Percentiles rank a stretch among this genome's conserved stretches.
These are phyloP conservation scores for Fusarium zealandicum DNA, from an alignment of 2,329 filamentous ascomycete genomes.

Conservation along the genomic window DNA sequence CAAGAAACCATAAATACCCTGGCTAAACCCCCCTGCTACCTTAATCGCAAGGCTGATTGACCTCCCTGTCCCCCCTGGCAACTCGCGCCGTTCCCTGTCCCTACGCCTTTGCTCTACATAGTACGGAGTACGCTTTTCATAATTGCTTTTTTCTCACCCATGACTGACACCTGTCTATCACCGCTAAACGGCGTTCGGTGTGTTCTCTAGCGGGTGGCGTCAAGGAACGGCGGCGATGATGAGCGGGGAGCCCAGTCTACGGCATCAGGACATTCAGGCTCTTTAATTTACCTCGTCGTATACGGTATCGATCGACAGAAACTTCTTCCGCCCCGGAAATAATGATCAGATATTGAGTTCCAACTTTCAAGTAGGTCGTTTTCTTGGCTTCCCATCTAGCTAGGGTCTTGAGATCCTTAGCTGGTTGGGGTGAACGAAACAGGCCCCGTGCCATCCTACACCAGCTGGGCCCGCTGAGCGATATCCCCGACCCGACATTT, in stretches of 20 bases:
- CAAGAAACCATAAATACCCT: not conserved
- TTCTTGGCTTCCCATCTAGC: not conserved
- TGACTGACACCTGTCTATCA: slow-evolving; percentile 15
- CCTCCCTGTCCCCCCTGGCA: slow-evolving; percentile 5
- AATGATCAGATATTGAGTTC: not conserved
- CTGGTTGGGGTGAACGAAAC: not conserved
- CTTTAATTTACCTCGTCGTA: not conserved
- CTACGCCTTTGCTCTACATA: slow-evolving; percentile 26
- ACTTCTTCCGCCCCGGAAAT: too few relatives aligned
- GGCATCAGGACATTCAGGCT: not conserved
- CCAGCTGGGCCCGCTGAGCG: not conserved
- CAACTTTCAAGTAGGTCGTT: not conserved
- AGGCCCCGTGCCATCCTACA: not conserved
- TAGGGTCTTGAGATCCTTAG: not conserved
- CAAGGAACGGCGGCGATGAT: slow-evolving; percentile 12
- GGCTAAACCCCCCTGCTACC: not conserved
- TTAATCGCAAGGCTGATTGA: slow-evolving; percentile 7
- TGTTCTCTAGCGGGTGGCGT: slow-evolving; percentile 17
- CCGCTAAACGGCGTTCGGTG: slow-evolving; percentile 6
- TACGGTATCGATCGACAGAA: not conserved
- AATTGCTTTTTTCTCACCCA: slow-evolving; percentile 10
- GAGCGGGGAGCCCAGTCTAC: not conserved
- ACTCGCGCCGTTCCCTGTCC: slow-evolving; percentile 14
- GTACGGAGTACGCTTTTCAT: slow-evolving; percentile 5
- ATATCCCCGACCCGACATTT: not conserved